These are phyloP conservation scores for Termitomyces sp. DNA, from an alignment of 768 basidiomycete genomes.

Conservation along the genomic window DNA sequence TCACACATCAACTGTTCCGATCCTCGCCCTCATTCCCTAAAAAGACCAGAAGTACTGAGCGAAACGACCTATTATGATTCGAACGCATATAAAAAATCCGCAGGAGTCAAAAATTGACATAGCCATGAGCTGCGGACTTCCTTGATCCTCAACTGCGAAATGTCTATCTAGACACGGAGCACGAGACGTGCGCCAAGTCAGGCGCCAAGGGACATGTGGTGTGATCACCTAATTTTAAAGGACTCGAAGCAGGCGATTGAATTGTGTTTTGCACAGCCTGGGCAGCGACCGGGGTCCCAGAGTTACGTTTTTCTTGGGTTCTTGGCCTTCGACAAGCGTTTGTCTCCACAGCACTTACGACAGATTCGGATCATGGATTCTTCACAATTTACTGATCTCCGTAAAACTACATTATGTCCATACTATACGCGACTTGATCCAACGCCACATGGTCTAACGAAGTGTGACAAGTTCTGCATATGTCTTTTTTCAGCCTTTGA, in stretches of 20 bases:
- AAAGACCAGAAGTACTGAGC: background rate
- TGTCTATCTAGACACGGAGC: background rate
- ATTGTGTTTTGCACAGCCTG: background rate
- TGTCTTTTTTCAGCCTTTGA: constrained; percentile 14
- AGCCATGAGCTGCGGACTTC: background rate
- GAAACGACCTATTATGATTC: background rate
- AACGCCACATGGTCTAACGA: constrained; percentile 16
- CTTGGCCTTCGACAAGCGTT: background rate
- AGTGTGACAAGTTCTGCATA: constrained; percentile 47
- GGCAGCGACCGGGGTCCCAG: constrained; percentile 6
- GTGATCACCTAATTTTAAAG: too few species aligned
- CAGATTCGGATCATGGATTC: background rate
- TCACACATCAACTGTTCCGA: background rate
- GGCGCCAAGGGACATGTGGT: background rate
- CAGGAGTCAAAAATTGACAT: background rate
- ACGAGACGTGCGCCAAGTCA: background rate
- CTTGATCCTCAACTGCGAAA: background rate
- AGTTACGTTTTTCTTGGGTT: background rate
- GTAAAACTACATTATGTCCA: constrained; percentile 3
- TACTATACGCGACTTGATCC: background rate
- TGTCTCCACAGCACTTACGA: background rate
- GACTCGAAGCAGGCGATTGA: background rate
- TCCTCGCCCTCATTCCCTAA: background rate
- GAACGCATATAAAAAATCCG: background rate
- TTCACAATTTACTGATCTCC: background rate